These are phyloP conservation scores for Kwoniella newhampshirensis DNA, from an alignment of 768 basidiomycete species.

Conservation along the genomic window DNA sequence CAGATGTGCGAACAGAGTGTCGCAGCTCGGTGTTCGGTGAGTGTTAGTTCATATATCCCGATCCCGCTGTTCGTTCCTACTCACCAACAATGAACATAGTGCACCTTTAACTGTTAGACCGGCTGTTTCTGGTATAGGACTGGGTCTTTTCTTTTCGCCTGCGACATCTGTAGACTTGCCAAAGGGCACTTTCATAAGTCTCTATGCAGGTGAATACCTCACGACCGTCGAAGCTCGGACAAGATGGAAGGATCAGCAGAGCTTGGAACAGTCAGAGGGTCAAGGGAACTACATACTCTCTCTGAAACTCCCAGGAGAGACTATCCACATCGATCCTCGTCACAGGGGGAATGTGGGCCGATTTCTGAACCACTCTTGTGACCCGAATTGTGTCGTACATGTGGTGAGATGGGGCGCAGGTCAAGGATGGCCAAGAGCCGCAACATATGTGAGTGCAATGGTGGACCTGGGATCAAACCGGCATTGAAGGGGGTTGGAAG, in stretches of 20 bases:
- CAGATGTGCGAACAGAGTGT: constrained; percentile 38
- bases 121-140: constrained; percentile 23
- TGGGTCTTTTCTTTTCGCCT: constrained; percentile 42
- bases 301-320: constrained; percentile 31
- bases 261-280: constrained; percentile 1
- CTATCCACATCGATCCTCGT: constrained; percentile 48
- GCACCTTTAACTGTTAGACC: constrained; percentile 15
- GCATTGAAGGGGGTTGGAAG: not conserved
- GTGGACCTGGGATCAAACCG: not conserved
- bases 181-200: constrained; percentile 45
- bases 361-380: constrained; percentile 53
- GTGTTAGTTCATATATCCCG: constrained; percentile 7
- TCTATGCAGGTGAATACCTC: constrained; percentile 53
- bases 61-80: not conserved
- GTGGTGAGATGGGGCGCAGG: constrained; percentile 45
- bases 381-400: constrained; percentile 49
- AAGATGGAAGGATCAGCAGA: constrained; percentile 23
- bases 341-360: constrained; percentile 47
- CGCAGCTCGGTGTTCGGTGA: constrained; percentile 44
- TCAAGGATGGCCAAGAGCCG: constrained; percentile 40
- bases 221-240: constrained; percentile 32
- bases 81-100: constrained; percentile 9
- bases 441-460: constrained; percentile 47
- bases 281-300: constrained; percentile 51
- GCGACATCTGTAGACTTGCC: constrained; percentile 4